These are phyloP conservation scores for Pholiota adiposa DNA, from an alignment of 1,284 basidiomycete genomes.

Conservation along the genomic window DNA sequence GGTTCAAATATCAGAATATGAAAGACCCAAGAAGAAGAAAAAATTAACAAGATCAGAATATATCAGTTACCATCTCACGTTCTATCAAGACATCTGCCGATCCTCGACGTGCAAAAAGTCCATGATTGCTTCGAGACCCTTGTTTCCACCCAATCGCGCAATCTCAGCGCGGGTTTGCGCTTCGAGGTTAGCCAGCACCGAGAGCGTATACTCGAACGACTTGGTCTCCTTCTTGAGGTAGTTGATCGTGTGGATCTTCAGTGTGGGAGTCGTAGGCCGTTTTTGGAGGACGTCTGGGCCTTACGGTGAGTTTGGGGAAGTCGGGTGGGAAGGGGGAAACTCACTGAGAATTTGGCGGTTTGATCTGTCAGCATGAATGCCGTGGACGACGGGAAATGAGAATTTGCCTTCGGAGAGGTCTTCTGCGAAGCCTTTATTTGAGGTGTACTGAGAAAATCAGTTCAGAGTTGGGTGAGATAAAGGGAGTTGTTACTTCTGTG, in stretches of 20 bases:
- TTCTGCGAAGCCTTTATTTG: slow-evolving; percentile 95
- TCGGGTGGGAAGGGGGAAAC: slow-evolving; percentile 30
- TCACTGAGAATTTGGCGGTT: slow-evolving; percentile 84
- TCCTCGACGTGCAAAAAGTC: slow-evolving; percentile 36
- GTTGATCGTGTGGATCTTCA: slow-evolving; percentile 80
- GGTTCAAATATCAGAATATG: no score
- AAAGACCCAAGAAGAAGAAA: no score
- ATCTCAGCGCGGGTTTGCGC: slow-evolving; percentile 60
- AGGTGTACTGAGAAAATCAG: slow-evolving; percentile 72
- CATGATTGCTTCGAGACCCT: slow-evolving; percentile 37
- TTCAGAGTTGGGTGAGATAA: background rate
- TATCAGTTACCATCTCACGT: no score
- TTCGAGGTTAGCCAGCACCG: slow-evolving; percentile 63
- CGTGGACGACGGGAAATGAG: slow-evolving; percentile 93
- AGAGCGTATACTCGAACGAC: slow-evolving; percentile 77
- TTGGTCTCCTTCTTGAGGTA: slow-evolving; percentile 70
- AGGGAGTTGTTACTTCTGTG: slow-evolving; percentile 57
- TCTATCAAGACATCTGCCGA: slow-evolving; percentile 11
- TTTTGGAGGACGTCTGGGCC: slow-evolving; percentile 85
- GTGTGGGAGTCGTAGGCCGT: slow-evolving; percentile 76
- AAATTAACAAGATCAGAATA: no score
- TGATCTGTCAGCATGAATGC: slow-evolving; percentile 73
- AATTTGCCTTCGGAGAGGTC: slow-evolving; percentile 97
- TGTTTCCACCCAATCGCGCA: slow-evolving; percentile 61
- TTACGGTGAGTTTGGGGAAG: background rate